phyloP scores from a whole-genome alignment of 1,139 yeast genomes.

The Kodamaea fungicola region DNA sequence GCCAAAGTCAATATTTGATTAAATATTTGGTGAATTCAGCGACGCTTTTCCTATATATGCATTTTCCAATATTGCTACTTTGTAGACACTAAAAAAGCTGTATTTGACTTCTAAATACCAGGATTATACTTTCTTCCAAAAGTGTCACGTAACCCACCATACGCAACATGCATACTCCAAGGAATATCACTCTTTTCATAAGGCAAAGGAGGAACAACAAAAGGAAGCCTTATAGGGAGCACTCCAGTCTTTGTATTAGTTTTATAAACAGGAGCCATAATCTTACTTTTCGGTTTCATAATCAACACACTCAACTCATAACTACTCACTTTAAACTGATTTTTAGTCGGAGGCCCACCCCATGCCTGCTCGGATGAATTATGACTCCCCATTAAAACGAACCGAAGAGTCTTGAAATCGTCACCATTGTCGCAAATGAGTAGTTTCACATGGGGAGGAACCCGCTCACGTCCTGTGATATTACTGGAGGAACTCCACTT shows the following conservation, averaged over 20 bases:
- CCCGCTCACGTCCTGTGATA: conserved; percentile 30
- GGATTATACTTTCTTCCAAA: conserved; percentile 18
- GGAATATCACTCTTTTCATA: conserved; percentile 44
- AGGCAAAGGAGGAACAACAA: conserved; percentile 44
- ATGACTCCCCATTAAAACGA: conserved; percentile 68
- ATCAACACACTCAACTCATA: conserved; percentile 56
- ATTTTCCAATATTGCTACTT: neutral
- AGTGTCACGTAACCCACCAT: conserved; percentile 20
- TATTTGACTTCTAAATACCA: no score
- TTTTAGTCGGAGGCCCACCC: conserved; percentile 37
- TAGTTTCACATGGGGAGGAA: conserved; percentile 40
- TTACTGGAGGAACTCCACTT: conserved; percentile 24
- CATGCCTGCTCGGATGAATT: conserved; percentile 68
- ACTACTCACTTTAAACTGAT: conserved; percentile 29
- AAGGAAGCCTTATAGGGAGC: conserved; percentile 50
- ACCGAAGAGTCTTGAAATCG: conserved; percentile 47
- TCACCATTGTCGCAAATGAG: conserved; percentile 46
- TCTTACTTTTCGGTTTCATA: conserved; percentile 15
- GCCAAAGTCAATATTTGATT: conserved; percentile 35
- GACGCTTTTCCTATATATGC: no score
- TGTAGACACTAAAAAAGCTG: no score
- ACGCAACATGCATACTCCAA: conserved; percentile 38
- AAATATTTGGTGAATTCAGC: no score
- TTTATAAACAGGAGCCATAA: conserved; percentile 36
- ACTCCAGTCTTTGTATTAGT: conserved; percentile 10